Evolutionary conservation across 2,329 filamentous ascomycete species (phyloP), one percentile per base, ranked within the genome.

Genomic region (Emergomyces africanus): DNA sequence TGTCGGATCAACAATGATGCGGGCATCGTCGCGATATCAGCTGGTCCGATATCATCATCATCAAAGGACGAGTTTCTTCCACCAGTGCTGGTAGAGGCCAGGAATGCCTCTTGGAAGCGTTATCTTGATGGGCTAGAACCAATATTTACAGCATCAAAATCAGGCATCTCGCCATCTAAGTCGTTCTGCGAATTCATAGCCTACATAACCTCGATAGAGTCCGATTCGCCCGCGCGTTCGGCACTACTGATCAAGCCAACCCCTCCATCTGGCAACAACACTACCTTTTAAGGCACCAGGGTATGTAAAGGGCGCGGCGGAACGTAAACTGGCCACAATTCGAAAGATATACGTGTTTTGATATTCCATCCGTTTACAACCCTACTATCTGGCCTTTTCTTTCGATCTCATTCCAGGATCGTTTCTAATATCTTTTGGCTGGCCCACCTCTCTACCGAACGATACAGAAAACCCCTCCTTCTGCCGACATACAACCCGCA

Each of bases 191-290:
- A 14, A 23, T n/a, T 39, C 20, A n/a, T 25, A 12, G 6, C 9
- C 15, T 41, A n/a, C 39, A n/a, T 23, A 42, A 30, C 48, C 15
- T 20, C 25, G 23, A 30, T n/a, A 10, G 39, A 44, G 42, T 55
- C 41, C 10, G 37, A 28, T 30, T 51, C 15, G 48, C 51, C 28
- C 51, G 51, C 51, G 51, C 37, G 51, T 54, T 41, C 39, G 20
- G 14, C 23, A 42, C 39, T 42, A 25, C 53, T 41, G 42, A 1
- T 28, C 14, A n/a, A 28, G 53, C 53, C 53, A 42, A 30, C 53
- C 53, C 53, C 53, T 55, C 53, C 53, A 55, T 55, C 53, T 55
- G 53, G 53, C 53, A 44, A 37, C 53, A 55, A 55, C 35, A 42
- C 53, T 44, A 6, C 39, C 14, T 23, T 37, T 55, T 55, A 28